phyloP scores from a whole-genome alignment of 2,329 filamentous ascomycete genomes.

The Pestalotiopsis sp. region DNA sequence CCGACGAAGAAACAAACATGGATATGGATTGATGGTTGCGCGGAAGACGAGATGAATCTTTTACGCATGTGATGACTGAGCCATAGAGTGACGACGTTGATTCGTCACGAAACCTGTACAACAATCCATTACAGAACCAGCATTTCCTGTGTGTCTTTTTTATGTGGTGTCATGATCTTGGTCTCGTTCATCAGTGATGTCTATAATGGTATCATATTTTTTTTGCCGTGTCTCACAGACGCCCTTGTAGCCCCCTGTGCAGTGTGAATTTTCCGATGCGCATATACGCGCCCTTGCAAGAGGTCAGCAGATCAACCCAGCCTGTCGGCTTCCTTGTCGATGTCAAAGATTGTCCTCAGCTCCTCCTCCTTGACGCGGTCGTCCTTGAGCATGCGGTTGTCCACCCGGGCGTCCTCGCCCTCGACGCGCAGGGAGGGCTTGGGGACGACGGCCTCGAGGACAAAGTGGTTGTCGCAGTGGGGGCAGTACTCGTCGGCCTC shows the following conservation, averaged over 20 bases:
- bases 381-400: conserved; percentile 91
- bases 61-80: conserved; percentile 7
- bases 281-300: not conserved
- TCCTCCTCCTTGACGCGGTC: conserved; percentile 70
- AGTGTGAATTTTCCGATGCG: not conserved
- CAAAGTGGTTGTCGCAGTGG: conserved; percentile 98
- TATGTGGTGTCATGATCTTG: not conserved
- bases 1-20: not conserved
- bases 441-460: conserved; percentile 84
- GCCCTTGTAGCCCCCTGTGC: not conserved
- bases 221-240: not conserved
- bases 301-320: conserved; percentile 60
- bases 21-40: not conserved
- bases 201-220: conserved; percentile 19
- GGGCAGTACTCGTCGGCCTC: conserved; percentile 99
- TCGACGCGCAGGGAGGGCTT: conserved; percentile 85
- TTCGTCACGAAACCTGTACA: conserved; percentile 13
- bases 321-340: conserved; percentile 73
- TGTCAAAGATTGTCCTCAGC: conserved; percentile 72
- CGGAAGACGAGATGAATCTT: not conserved
- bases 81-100: conserved; percentile 13
- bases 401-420: conserved; percentile 84
- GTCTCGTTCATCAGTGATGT: conserved; percentile 12
- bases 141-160: not conserved
- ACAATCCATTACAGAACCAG: not conserved